Evolutionary conservation across 176 grass and related monocot species (phyloP).

Genomic region (Metroxylon sagu): DNA sequence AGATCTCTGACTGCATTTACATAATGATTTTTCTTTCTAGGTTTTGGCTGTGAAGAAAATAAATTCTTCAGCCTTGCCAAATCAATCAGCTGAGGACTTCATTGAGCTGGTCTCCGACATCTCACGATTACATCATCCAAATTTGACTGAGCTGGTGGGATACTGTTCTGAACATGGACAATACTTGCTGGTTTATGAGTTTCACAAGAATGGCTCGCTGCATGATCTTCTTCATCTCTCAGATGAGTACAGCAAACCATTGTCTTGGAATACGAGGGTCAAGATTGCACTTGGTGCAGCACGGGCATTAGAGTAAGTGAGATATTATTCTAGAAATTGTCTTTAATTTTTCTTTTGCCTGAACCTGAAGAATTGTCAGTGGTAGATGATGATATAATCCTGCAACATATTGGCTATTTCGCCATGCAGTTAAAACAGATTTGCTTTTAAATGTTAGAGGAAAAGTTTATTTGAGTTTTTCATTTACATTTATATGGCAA

Average conservation of each 20-base stretch:
- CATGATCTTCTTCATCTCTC: conserved; percentile 83
- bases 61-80: conserved; percentile 55
- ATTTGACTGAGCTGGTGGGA: conserved; percentile 79
- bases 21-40: conserved; percentile 24
- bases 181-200: conserved; percentile 83
- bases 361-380: too few species aligned
- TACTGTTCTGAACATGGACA: conserved; percentile 95
- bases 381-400: too few species aligned
- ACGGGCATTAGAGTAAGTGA: conserved; percentile 85
- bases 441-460: too few species aligned
- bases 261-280: conserved; percentile 74
- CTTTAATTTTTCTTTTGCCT: too few species aligned
- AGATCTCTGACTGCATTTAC: too few species aligned
- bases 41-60: conserved; percentile 93
- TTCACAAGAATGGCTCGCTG: conserved; percentile 75
- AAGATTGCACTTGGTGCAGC: conserved; percentile 96
- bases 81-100: conserved; percentile 78
- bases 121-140: conserved; percentile 65
- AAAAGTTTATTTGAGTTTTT: too few species aligned
- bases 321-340: too few species aligned
- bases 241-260: conserved; percentile 75
- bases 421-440: too few species aligned
- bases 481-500: too few species aligned
- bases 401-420: too few species aligned
- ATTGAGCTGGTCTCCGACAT: conserved; percentile 59